Evolutionary conservation across 2,329 filamentous ascomycete genomes (phyloP).

Genomic region (Exophiala sideris): DNA sequence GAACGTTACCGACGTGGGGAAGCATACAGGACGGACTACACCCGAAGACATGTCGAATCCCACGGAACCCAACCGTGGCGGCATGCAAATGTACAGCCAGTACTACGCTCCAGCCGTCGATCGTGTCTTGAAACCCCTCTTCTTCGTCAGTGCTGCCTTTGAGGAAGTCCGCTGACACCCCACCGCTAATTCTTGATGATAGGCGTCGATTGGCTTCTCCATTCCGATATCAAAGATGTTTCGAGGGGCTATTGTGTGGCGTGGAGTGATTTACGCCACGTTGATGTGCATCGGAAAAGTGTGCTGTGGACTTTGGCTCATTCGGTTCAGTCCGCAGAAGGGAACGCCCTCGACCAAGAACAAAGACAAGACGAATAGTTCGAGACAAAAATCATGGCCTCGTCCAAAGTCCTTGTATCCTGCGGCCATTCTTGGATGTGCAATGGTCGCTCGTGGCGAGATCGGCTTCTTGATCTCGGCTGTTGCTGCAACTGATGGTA

Average conservation of each 20-base stretch:
- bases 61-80: slow-evolving; percentile 21
- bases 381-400: slow-evolving; percentile 37
- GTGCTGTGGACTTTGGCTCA: slow-evolving; percentile 58
- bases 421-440: slow-evolving; percentile 61
- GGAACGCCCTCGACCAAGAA: not conserved
- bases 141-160: slow-evolving; percentile 53
- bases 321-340: slow-evolving; percentile 34
- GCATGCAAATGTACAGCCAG: slow-evolving; percentile 40
- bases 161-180: not conserved
- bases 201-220: slow-evolving; percentile 66
- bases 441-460: slow-evolving; percentile 76
- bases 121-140: slow-evolving; percentile 64
- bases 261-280: slow-evolving; percentile 66
- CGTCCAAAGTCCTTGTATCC: slow-evolving; percentile 59
- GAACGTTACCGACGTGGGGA: not conserved
- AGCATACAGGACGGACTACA: not conserved
- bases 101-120: slow-evolving; percentile 47
- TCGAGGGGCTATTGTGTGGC: slow-evolving; percentile 61
- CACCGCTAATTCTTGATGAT: not conserved
- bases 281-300: slow-evolving; percentile 67
- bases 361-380: not conserved
- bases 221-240: slow-evolving; percentile 74
- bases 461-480: slow-evolving; percentile 75
- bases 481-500: slow-evolving; percentile 56
- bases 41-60: not conserved